These are phyloP conservation scores for Cicer yamashitae DNA, from an alignment of 306 rosid species.

Conservation along the genomic window DNA sequence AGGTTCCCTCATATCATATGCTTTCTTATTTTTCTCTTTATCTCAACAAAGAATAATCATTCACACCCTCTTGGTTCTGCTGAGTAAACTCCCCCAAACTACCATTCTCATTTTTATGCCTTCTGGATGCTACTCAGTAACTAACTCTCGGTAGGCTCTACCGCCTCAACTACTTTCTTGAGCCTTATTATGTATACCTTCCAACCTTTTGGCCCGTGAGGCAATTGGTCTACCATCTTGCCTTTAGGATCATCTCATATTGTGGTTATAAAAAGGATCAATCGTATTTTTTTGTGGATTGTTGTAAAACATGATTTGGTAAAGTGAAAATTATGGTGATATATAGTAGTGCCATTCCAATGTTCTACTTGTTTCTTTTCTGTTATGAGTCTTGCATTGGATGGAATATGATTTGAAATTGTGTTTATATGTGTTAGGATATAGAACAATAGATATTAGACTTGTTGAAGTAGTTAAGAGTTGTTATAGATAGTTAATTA, in stretches of 20 bases:
- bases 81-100: background rate
- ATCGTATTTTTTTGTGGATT: too few relatives aligned
- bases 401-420: background rate
- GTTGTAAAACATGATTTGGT: too few relatives aligned
- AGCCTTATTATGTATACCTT: background rate
- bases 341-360: too few relatives aligned
- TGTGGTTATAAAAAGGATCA: background rate
- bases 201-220: background rate
- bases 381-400: background rate
- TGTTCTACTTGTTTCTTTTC: too few relatives aligned
- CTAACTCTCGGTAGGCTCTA: background rate
- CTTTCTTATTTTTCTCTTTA: background rate
- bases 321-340: too few relatives aligned
- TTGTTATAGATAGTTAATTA: too few relatives aligned
- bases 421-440: background rate
- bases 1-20: constrained; percentile 5
- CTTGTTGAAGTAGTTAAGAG: too few relatives aligned
- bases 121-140: background rate
- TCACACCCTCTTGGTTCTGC: background rate
- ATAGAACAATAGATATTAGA: too few relatives aligned
- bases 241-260: constrained; percentile 1
- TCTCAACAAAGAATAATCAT: constrained; percentile 12
- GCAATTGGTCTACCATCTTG: background rate
- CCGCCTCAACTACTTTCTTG: constrained; percentile 4
- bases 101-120: background rate